These are phyloP conservation scores for Sphaerulina musiva DNA, from an alignment of 2,329 filamentous ascomycete species.

Conservation along the genomic window DNA sequence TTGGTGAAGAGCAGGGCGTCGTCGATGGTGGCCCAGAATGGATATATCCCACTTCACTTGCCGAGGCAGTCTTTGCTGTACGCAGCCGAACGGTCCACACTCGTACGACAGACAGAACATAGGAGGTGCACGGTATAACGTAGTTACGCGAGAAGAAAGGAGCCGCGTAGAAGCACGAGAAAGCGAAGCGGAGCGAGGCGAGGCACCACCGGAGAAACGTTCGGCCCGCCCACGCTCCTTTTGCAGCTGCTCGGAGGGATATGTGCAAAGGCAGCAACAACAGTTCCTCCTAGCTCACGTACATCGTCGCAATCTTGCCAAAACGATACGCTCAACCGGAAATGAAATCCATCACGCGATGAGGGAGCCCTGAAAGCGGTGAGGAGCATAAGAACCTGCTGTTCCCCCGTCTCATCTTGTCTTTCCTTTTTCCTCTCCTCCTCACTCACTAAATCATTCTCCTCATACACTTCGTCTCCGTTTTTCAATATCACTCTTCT, in stretches of 20 bases:
- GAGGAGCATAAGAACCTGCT: constrained; percentile 15
- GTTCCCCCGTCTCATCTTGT: constrained; percentile 15
- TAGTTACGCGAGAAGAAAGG: too few relatives aligned
- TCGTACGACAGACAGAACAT: too few relatives aligned
- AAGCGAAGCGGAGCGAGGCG: too few relatives aligned
- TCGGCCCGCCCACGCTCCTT: not conserved
- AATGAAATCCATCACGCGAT: constrained; percentile 15
- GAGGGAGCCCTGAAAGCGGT: constrained; percentile 19
- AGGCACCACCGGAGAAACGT: not conserved
- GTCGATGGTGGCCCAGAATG: too few relatives aligned
- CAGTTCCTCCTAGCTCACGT: constrained; percentile 19
- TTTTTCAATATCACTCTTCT: not conserved
- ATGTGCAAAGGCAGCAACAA: constrained; percentile 14
- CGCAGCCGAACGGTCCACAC: too few relatives aligned
- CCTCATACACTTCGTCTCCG: constrained; percentile 1
- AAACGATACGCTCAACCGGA: constrained; percentile 15
- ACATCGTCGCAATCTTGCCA: constrained; percentile 21
- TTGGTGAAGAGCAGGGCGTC: too few relatives aligned
- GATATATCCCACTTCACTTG: too few relatives aligned
- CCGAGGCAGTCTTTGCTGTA: too few relatives aligned
- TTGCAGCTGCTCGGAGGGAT: constrained; percentile 8
- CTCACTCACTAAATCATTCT: not conserved
- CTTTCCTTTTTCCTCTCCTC: constrained; percentile 16
- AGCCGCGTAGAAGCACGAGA: too few relatives aligned
- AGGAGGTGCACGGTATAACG: too few relatives aligned